Conservation (phyloP, 2,329 filamentous ascomycete species). For the Ophiostoma sp. region DNA sequence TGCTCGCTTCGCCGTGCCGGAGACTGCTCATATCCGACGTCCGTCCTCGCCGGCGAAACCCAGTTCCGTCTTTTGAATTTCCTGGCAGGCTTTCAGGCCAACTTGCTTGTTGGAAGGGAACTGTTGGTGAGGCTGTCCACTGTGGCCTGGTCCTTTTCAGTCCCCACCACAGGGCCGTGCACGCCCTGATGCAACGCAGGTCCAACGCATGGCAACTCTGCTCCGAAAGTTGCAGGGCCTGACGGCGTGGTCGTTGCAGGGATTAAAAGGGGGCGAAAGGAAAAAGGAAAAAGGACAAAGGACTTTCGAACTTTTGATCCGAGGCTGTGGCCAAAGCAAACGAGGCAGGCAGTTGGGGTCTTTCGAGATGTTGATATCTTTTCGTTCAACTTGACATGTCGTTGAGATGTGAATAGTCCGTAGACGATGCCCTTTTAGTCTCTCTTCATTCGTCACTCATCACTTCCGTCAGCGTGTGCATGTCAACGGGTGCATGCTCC, state of each 20-base stretch:
- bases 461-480: background rate
- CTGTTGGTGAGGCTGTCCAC: background rate
- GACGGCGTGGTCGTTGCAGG: slow-evolving; percentile 3
- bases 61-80: background rate
- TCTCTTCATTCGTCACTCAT: background rate
- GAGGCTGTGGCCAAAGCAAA: background rate
- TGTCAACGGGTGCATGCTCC: background rate
- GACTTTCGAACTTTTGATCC: background rate
- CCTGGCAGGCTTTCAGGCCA: background rate
- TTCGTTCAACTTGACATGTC: no score
- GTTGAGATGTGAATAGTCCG: no score
- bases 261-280: slow-evolving; percentile 14
- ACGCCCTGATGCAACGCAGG: slow-evolving; percentile 16
- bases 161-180: slow-evolving; percentile 23
- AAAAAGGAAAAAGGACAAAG: background rate
- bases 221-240: background rate
- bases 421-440: background rate
- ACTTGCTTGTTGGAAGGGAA: background rate
- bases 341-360: background rate
- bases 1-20: background rate
- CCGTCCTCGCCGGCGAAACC: background rate
- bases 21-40: background rate
- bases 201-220: slow-evolving; percentile 11
- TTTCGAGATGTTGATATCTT: background rate
- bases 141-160: background rate